phyloP scores from a whole-genome alignment of 129 eudicot species.

The Artemisia annua region DNA sequence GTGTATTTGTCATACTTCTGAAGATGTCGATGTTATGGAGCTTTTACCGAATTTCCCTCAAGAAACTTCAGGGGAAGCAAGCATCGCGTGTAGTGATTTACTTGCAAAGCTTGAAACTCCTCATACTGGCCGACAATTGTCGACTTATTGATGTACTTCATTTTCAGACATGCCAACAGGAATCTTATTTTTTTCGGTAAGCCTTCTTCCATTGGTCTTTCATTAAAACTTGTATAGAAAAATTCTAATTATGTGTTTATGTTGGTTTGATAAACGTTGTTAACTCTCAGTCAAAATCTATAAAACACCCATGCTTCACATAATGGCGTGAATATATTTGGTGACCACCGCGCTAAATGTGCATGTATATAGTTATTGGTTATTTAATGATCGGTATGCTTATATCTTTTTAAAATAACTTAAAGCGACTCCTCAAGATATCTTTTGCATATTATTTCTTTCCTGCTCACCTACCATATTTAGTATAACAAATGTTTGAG shows the following conservation, averaged over 20 bases:
- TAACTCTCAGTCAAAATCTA: too few species aligned
- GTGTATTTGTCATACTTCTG: conserved; percentile 53
- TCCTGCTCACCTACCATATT: too few species aligned
- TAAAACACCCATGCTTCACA: too few species aligned
- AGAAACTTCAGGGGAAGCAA: conserved; percentile 37
- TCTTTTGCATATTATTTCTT: too few species aligned
- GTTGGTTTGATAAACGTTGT: background rate
- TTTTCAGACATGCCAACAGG: conserved; percentile 16
- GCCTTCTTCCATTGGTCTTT: conserved; percentile 6
- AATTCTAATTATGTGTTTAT: background rate
- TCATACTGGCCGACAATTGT: conserved; percentile 37
- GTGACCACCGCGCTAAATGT: too few species aligned
- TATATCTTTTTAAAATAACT: too few species aligned
- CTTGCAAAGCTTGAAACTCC: conserved; percentile 44
- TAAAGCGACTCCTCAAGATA: too few species aligned
- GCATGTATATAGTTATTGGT: too few species aligned
- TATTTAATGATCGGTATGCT: too few species aligned
- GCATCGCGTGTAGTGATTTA: conserved; percentile 52
- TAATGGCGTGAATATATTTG: too few species aligned
- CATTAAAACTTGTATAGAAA: conserved; percentile 1
- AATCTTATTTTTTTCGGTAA: conserved; percentile 21
- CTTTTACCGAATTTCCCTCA: conserved; percentile 61
- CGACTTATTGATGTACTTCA: conserved; percentile 30
- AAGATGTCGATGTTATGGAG: conserved; percentile 45
- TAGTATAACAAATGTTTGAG: too few species aligned